phyloP scores from a whole-genome alignment of 2,329 filamentous ascomycete species.

The Podosphaera fusca region DNA sequence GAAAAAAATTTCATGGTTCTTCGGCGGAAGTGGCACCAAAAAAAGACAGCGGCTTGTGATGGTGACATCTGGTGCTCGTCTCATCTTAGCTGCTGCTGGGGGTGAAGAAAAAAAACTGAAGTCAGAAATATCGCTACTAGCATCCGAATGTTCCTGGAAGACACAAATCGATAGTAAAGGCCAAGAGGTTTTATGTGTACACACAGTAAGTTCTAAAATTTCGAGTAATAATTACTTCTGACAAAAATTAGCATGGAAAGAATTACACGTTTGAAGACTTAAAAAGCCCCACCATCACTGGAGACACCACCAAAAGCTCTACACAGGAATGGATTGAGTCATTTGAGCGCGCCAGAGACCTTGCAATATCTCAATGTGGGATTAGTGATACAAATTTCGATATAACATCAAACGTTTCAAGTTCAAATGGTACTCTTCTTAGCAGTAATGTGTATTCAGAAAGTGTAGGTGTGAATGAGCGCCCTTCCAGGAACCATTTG shows the following conservation, averaged over 20 bases:
- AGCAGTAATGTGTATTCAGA: slow-evolving; percentile 30
- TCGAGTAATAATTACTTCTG: not conserved
- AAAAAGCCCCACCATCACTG: slow-evolving; percentile 40
- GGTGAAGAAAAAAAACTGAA: slow-evolving; percentile 94
- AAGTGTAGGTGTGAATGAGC: slow-evolving; percentile 26
- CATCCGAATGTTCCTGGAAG: slow-evolving; percentile 53
- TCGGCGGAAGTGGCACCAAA: slow-evolving; percentile 74
- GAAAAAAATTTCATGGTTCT: slow-evolving; percentile 83
- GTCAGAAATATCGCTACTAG: slow-evolving; percentile 66
- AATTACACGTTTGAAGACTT: slow-evolving; percentile 85
- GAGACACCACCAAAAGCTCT: slow-evolving; percentile 39
- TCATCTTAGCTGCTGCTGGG: slow-evolving; percentile 73
- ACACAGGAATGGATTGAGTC: slow-evolving; percentile 85
- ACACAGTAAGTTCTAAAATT: slow-evolving; percentile 46
- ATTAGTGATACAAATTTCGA: slow-evolving; percentile 43
- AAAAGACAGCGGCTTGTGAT: slow-evolving; percentile 85
- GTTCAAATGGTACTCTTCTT: slow-evolving; percentile 47
- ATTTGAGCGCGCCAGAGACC: slow-evolving; percentile 64
- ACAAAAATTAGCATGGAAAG: slow-evolving; percentile 39
- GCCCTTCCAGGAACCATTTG: slow-evolving; percentile 31
- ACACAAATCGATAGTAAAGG: slow-evolving; percentile 71
- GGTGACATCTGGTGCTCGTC: slow-evolving; percentile 75
- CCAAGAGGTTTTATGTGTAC: slow-evolving; percentile 68
- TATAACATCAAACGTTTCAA: slow-evolving; percentile 49
- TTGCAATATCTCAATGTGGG: slow-evolving; percentile 52